A percentile compares a stretch with the other conserved stretches of the same genome.
Evolutionary conservation across 345 rosid genomes (phyloP).

Genomic region (Gossypium anomalum): DNA sequence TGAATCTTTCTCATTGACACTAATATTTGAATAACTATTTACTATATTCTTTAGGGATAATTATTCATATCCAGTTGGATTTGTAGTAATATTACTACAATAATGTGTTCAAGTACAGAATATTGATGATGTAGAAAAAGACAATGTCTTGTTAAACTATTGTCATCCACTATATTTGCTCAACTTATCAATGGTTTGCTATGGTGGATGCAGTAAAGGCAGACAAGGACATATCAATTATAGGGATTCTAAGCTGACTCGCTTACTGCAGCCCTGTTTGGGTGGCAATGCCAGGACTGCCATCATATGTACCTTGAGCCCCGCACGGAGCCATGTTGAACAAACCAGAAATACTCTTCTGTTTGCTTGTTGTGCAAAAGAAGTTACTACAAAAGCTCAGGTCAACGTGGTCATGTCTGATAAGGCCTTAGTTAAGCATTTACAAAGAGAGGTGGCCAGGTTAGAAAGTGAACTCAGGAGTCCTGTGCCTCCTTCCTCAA

Average conservation of each 20-base stretch:
- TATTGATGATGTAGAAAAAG: not conserved
- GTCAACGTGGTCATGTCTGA: conserved; percentile 98
- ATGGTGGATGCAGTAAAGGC: conserved; percentile 65
- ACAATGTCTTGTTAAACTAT: not conserved
- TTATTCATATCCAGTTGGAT: not conserved
- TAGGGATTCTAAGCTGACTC: conserved; percentile 94
- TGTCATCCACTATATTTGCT: not conserved
- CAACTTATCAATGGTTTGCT: conserved; percentile 16
- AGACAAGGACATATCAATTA: conserved; percentile 92
- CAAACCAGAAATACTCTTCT: conserved; percentile 95
- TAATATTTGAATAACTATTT: not conserved
- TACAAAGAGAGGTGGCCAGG: conserved; percentile 89
- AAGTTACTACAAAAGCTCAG: conserved; percentile 93
- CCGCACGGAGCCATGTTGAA: conserved; percentile 95
- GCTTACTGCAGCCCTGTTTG: conserved; percentile 88
- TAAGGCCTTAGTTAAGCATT: conserved; percentile 92
- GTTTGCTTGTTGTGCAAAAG: conserved; percentile 97
- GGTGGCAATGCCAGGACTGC: conserved; percentile 99
- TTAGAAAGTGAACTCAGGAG: conserved; percentile 80
- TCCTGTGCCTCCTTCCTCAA: conserved; percentile 55
- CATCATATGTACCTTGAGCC: conserved; percentile 92
- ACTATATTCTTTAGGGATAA: not conserved
- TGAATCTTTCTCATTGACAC: not conserved
- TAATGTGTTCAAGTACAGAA: not conserved
- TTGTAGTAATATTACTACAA: not conserved